Conservation (phyloP, 2,329 filamentous ascomycete species). For the Stromatinia cepivora region DNA sequence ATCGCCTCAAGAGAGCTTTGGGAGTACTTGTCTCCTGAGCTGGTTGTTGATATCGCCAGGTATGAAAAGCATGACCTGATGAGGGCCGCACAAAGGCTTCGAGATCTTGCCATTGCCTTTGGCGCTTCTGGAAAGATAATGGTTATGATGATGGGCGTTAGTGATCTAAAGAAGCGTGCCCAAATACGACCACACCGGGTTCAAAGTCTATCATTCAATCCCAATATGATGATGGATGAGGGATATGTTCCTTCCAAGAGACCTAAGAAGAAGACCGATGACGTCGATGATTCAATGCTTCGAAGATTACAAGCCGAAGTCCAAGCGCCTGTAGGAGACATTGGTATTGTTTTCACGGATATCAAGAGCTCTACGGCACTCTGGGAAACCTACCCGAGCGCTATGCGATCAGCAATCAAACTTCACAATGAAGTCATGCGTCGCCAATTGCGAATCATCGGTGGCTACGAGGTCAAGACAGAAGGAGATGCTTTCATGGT, state of each 20-base stretch:
- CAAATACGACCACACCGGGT: slow-evolving; percentile 69
- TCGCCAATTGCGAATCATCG: slow-evolving; percentile 86
- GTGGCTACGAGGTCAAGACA: slow-evolving; percentile 98
- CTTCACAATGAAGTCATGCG: slow-evolving; percentile 98
- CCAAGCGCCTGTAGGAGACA: slow-evolving; percentile 83
- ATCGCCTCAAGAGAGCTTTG: slow-evolving; percentile 91
- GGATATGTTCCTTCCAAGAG: slow-evolving; percentile 65
- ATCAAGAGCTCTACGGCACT: slow-evolving; percentile 97
- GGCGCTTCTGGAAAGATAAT: slow-evolving; percentile 94
- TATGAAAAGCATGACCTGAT: slow-evolving; percentile 87
- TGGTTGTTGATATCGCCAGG: slow-evolving; percentile 88
- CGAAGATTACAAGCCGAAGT: slow-evolving; percentile 87
- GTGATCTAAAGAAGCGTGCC: slow-evolving; percentile 84
- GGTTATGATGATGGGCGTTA: slow-evolving; percentile 97
- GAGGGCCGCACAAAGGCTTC: slow-evolving; percentile 89
- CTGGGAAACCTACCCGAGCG: slow-evolving; percentile 92
- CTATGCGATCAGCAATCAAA: slow-evolving; percentile 96
- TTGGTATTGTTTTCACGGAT: slow-evolving; percentile 95
- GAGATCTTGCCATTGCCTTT: slow-evolving; percentile 93
- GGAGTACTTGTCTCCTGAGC: slow-evolving; percentile 87
- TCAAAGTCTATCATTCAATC: slow-evolving; percentile 77
- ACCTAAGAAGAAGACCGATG: slow-evolving; percentile 61
- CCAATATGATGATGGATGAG: slow-evolving; percentile 71
- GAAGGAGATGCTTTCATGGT: slow-evolving; percentile 99
- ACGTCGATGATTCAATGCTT: slow-evolving; percentile 78